These are phyloP conservation scores for Kodamaea kakaduensis DNA, from an alignment of 805 yeast species.

Conservation along the genomic window DNA sequence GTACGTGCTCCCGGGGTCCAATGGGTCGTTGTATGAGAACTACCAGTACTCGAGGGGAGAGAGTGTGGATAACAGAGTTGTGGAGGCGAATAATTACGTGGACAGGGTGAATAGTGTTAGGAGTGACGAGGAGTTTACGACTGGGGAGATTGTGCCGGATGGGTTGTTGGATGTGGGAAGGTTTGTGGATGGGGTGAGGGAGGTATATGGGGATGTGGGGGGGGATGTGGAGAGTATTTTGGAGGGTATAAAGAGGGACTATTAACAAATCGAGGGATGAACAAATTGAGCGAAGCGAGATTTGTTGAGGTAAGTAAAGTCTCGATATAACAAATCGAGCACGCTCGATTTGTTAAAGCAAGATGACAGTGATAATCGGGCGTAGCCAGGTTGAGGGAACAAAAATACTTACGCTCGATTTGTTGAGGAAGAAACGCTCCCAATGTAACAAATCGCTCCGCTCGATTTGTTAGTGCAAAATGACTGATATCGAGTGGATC, in stretches of 20 bases:
- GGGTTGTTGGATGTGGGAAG: not conserved
- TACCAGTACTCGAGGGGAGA: slow-evolving; percentile 1
- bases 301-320: too few relatives aligned
- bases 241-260: not conserved
- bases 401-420: too few relatives aligned
- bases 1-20: not conserved
- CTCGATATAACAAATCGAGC: too few relatives aligned
- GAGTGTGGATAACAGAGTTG: not conserved
- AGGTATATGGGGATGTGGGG: not conserved
- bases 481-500: too few relatives aligned
- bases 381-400: too few relatives aligned
- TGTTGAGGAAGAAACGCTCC: too few relatives aligned
- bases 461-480: too few relatives aligned
- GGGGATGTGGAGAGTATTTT: not conserved
- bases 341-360: too few relatives aligned
- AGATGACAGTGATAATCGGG: too few relatives aligned
- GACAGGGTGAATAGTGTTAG: not conserved
- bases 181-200: not conserved
- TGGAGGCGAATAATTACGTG: not conserved
- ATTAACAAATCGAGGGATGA: slow-evolving; percentile 6
- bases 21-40: slow-evolving; percentile 1
- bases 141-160: not conserved
- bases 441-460: too few relatives aligned
- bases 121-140: slow-evolving; percentile 1
- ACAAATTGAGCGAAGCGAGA: too few relatives aligned